Evolutionary conservation across 1,139 yeast genomes (phyloP).

Genomic region (Kodamaea ohmeri): DNA sequence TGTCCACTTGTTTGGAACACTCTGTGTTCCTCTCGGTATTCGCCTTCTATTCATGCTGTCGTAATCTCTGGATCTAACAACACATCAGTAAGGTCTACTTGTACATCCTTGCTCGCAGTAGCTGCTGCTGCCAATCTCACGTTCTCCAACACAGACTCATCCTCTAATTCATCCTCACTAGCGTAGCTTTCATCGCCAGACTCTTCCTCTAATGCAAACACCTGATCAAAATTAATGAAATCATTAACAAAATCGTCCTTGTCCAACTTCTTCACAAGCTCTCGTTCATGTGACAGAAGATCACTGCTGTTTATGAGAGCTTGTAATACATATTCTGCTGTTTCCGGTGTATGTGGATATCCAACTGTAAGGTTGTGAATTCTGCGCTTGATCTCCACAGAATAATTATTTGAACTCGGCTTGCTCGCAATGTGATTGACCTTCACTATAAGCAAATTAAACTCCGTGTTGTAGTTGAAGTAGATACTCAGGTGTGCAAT

Average conservation of each 20-base stretch:
- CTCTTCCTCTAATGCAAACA: conserved; percentile 15
- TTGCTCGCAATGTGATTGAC: conserved; percentile 23
- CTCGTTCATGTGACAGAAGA: conserved; percentile 8
- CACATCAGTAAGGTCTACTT: neutral
- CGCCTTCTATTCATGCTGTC: neutral
- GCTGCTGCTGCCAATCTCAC: conserved; percentile 8
- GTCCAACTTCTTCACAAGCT: conserved; percentile 22
- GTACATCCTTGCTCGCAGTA: conserved; percentile 1
- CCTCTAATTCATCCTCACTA: conserved; percentile 20
- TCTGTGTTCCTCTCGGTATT: no score
- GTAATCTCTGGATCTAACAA: conserved; percentile 1
- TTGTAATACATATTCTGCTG: conserved; percentile 30
- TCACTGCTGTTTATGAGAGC: conserved; percentile 16
- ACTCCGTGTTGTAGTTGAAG: conserved; percentile 26
- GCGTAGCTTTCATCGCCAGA: conserved; percentile 15
- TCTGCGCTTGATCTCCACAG: conserved; percentile 14
- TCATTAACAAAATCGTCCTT: conserved; percentile 34
- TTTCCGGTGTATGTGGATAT: conserved; percentile 20
- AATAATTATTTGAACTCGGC: conserved; percentile 18
- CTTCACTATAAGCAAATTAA: conserved; percentile 29
- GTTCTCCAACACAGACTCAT: conserved; percentile 8
- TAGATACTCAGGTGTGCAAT: conserved; percentile 29
- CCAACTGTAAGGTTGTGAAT: conserved; percentile 17
- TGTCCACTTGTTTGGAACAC: no score
- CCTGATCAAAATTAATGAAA: conserved; percentile 28